These are phyloP conservation scores for Dryas integrifolia DNA, from an alignment of 331 rosid species.

Conservation along the genomic window DNA sequence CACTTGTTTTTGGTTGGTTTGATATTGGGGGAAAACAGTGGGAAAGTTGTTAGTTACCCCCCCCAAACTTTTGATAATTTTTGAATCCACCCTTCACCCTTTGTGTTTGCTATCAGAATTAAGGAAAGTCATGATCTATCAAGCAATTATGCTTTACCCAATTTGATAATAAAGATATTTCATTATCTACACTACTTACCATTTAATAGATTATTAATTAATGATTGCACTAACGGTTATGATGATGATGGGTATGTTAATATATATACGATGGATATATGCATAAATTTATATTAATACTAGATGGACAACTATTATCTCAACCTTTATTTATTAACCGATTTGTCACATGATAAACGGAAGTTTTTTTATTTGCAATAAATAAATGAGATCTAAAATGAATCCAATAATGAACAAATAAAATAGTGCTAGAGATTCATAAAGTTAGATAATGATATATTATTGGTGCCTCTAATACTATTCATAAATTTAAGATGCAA, in stretches of 20 bases:
- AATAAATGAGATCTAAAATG: no score
- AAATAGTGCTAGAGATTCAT: no score
- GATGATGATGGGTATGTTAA: not conserved
- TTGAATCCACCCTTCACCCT: not conserved
- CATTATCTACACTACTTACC: no score
- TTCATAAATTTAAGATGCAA: no score
- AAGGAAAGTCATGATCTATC: constrained; percentile 5
- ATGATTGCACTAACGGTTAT: not conserved
- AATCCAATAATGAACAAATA: no score
- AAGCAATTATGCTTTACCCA: constrained; percentile 5
- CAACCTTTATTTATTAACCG: no score
- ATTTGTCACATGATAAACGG: no score
- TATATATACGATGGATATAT: constrained; percentile 4
- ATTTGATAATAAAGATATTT: not conserved
- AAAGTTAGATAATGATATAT: no score
- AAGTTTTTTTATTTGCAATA: no score
- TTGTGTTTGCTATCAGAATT: not conserved
- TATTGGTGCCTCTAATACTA: no score
- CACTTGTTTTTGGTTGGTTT: constrained; percentile 28
- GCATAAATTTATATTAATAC: not conserved
- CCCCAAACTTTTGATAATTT: not conserved
- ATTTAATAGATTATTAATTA: constrained; percentile 1
- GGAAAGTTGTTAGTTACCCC: constrained; percentile 9
- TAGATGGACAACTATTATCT: no score
- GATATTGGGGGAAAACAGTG: constrained; percentile 4